Base-by-base conservation (phyloP, 208 protist species). In the Acanthamoeba healyi region DNA sequence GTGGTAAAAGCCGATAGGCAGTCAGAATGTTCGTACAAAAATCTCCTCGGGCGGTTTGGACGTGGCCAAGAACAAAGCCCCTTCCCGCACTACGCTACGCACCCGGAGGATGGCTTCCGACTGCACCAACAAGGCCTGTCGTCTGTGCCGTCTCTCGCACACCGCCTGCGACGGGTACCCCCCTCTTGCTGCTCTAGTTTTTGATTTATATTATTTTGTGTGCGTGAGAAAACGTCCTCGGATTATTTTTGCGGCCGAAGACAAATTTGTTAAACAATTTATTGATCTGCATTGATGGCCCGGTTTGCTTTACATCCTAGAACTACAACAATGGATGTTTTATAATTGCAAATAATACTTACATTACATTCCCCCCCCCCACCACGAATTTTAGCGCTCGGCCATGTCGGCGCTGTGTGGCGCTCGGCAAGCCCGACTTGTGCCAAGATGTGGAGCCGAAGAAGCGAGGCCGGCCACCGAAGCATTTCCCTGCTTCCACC, bases 401-500 rank as follows among this genome's bases (percentile, higher is more conserved):
- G 1, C 74, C 74, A 1, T 84, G 74, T 34, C 54, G 74, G 26
- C 74, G 74, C 5, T 84, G 74, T 19, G 74, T 84, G 42, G 74
- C 74, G 2, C 44, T 84, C 12, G 74, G 74, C 4, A 84, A 84
- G 74, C 74, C 74, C 42, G 74, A 84, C n/a, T 56, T 84, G 19
- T 84, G 74, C 74, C 74, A 84, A 56, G 74, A 84, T 58, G 74
- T 84, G 6, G 74, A 84, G 29, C 74, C 74, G 24, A 84, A 84
- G 74, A 84, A 84, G 74, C 38, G 74, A 5, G 74, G 74, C 19
- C 74, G 74, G 9, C 74, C 74, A 7, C 74, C 74, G 38, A 84
- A 84, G 44, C 74, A 84, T 44, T 84, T 84, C 19, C 74, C 74
- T 0, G 74, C 74, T 24, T 58, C 74, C 74, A 84, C 19, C 38